Evolutionary conservation across 2,329 filamentous ascomycete genomes (phyloP).

Genomic region (Trichoderma sp.): DNA sequence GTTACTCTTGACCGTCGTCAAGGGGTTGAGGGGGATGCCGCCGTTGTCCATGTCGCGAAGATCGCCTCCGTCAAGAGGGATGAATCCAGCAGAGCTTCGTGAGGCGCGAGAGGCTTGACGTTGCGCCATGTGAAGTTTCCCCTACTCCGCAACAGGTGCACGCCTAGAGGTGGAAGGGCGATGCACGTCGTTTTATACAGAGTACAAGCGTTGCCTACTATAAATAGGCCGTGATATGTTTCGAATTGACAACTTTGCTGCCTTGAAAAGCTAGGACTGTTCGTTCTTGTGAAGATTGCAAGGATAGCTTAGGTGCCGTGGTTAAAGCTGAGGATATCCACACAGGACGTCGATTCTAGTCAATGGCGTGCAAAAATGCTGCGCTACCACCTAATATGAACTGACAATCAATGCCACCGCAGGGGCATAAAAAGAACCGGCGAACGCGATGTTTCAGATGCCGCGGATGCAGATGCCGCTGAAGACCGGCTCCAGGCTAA

Average conservation of each 20-base stretch:
- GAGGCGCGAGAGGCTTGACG: slow-evolving; percentile 26
- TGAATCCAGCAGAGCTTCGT: slow-evolving; percentile 44
- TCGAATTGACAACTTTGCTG: not conserved
- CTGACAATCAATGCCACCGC: not conserved
- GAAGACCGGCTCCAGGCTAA: slow-evolving; percentile 26
- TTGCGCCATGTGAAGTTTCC: slow-evolving; percentile 24
- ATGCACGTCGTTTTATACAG: not conserved
- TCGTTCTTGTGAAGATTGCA: slow-evolving; percentile 3
- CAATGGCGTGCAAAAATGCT: not conserved
- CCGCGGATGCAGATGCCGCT: slow-evolving; percentile 1
- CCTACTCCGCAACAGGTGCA: slow-evolving; percentile 1
- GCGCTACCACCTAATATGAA: slow-evolving; percentile 2
- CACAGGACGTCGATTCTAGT: not conserved
- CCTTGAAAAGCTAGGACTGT: not conserved
- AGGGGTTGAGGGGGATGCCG: slow-evolving; percentile 42
- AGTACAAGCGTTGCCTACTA: not conserved
- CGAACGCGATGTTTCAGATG: slow-evolving; percentile 7
- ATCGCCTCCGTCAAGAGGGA: slow-evolving; percentile 41
- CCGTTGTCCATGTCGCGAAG: slow-evolving; percentile 43
- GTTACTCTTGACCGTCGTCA: slow-evolving; percentile 57
- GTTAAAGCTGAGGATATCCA: slow-evolving; percentile 9
- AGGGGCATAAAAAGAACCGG: not conserved
- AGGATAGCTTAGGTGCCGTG: not conserved
- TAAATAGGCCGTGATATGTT: not conserved
- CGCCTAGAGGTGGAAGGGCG: not conserved